phyloP scores from a whole-genome alignment of 139 green algal genomes.

The Chlamydomonas sp. region DNA sequence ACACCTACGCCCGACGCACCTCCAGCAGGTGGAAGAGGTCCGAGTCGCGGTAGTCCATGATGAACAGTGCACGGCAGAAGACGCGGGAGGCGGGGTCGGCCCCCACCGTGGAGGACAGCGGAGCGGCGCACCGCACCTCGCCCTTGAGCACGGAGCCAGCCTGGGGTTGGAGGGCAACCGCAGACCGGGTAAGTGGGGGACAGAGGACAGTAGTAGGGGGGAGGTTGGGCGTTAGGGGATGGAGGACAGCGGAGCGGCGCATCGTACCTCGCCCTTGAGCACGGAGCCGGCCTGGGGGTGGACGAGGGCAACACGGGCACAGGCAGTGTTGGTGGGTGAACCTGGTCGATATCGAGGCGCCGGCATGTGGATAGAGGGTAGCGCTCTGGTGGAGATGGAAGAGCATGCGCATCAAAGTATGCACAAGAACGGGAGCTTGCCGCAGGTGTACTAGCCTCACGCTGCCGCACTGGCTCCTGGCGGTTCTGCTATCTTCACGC shows the following conservation, averaged over 20 bases:
- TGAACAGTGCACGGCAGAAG: constrained; percentile 60
- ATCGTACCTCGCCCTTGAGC: constrained; percentile 55
- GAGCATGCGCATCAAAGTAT: no score
- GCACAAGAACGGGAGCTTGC: no score
- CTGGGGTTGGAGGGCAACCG: neutral
- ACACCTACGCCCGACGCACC: constrained; percentile 40
- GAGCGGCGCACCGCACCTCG: constrained; percentile 47
- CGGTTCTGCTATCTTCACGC: no score
- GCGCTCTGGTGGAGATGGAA: no score
- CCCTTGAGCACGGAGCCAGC: constrained; percentile 54
- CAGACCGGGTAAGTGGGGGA: neutral
- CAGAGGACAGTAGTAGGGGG: neutral
- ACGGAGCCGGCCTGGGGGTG: constrained; percentile 31
- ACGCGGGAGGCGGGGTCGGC: constrained; percentile 11
- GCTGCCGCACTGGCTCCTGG: no score
- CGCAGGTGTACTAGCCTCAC: no score
- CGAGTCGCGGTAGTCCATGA: constrained; percentile 71
- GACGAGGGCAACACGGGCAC: no score
- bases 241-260: constrained; percentile 38
- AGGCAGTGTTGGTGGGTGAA: no score
- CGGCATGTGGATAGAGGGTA: no score
- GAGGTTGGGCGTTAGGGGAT: neutral
- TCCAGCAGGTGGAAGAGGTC: constrained; percentile 69
- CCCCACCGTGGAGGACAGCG: constrained; percentile 35
- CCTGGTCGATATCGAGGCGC: no score